Base-by-base conservation (phyloP, 768 basidiomycete genomes). In the Mycena kentingensis region DNA sequence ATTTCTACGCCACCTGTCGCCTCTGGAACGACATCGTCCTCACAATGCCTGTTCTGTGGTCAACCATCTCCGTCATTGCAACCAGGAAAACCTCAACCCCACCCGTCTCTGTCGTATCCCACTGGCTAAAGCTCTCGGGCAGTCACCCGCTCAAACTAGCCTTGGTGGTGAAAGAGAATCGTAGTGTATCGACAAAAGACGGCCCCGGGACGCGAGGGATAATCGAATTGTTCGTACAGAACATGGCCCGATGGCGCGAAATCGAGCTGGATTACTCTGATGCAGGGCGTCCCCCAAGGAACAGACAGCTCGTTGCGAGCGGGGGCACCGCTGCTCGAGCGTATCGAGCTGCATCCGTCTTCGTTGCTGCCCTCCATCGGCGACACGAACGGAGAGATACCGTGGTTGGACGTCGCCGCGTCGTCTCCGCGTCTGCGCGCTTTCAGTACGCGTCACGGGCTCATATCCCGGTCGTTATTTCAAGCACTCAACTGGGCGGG, bases 61-160 rank as follows among this genome's bases (percentile, higher is more conserved):
- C 55, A 4, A 42, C 32, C 22, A 31, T 56, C 1, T 46, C 7
- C n/a, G 55, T 52, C 13, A 16, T 35, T 13, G 55, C 50, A 3
- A 51, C 7, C 28, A 31, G 52, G 34, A 24, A 49, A 25, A 16
- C 26, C 4, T 56, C 55, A n/a, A 2, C 3, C 7, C 55, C 55
- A 13, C 39, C 55, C 7, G 27, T 52, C n/a, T 24, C 37, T 18
- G 21, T 56, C 4, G 49, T 56, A 13, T 38, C 29, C 25, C 24
- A 48, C 2, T 56, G 55, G 55, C 39, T 56, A 46, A 21, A n/a
- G 45, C 50, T 47, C 18, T 56, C 55, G n/a, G 39, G 35, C 28
- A 31, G 43, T 1, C 37, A n/a, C 41, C 46, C 46, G 16, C 32
- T 56, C 16, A 41, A 38, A 11, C 18, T 56, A 18, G 36, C 32